A percentile compares a stretch with the other conserved stretches of the same genome.
These are phyloP conservation scores for Diospyros lotus DNA, from an alignment of 148 eudicot genomes.

Conservation along the genomic window DNA sequence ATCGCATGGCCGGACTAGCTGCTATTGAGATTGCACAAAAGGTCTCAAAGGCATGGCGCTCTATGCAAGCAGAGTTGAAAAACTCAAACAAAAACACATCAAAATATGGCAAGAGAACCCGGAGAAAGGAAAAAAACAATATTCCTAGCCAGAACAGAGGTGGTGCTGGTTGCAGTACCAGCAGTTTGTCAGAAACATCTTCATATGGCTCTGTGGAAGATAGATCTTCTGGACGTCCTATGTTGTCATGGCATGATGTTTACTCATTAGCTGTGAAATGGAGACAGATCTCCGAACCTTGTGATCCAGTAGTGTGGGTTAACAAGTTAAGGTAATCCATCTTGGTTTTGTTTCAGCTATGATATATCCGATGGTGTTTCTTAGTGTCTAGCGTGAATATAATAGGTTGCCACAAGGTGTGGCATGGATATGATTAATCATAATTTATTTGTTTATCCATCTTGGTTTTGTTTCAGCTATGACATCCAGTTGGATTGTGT, in stretches of 20 bases:
- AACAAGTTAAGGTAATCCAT: conserved; percentile 78
- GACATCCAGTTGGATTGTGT: not conserved
- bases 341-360: not conserved
- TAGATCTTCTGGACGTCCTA: conserved; percentile 57
- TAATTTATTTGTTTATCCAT: not conserved
- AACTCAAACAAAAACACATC: conserved; percentile 57
- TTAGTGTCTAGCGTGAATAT: too few relatives aligned
- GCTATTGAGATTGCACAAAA: conserved; percentile 97
- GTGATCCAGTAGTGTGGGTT: conserved; percentile 97
- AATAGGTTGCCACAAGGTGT: too few relatives aligned
- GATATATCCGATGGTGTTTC: not conserved
- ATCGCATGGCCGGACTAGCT: conserved; percentile 99
- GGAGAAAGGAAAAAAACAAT: conserved; percentile 63
- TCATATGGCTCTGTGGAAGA: conserved; percentile 53
- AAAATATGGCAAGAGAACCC: conserved; percentile 63
- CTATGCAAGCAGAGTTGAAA: conserved; percentile 75
- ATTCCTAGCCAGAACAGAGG: conserved; percentile 84
- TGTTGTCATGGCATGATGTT: conserved; percentile 80
- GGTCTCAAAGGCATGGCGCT: conserved; percentile 90
- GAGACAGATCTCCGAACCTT: conserved; percentile 99
- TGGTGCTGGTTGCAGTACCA: conserved; percentile 92
- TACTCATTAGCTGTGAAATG: conserved; percentile 91
- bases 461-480: not conserved
- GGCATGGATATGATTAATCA: too few relatives aligned
- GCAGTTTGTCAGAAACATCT: conserved; percentile 61